Conservation (phyloP, 495 filamentous ascomycete genomes). For the Hyaloscypha bicolor region DNA sequence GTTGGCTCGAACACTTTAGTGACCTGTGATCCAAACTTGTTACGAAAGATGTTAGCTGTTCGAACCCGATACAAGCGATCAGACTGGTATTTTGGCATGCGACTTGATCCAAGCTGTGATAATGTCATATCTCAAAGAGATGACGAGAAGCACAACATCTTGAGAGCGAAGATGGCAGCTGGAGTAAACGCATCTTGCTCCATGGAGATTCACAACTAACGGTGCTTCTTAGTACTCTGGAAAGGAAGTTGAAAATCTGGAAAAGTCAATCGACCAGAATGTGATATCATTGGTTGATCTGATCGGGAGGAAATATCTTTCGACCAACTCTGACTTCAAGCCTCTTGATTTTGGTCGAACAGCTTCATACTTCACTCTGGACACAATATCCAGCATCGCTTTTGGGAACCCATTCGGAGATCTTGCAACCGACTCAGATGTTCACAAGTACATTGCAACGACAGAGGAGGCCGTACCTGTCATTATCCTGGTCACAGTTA, state of each 20-base stretch:
- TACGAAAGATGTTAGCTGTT: slow-evolving; percentile 23
- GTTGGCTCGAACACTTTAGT: background rate
- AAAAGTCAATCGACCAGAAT: background rate
- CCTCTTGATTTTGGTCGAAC: background rate
- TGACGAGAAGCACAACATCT: background rate
- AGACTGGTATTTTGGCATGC: slow-evolving; percentile 35
- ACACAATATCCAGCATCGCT: background rate
- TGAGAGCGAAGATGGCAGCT: background rate
- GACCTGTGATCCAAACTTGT: background rate
- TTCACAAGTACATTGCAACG: background rate
- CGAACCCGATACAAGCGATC: slow-evolving; percentile 38
- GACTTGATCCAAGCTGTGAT: slow-evolving; percentile 36
- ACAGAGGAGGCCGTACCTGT: background rate
- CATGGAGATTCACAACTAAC: background rate
- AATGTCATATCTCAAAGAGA: slow-evolving; percentile 41
- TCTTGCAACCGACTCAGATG: background rate
- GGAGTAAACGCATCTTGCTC: background rate
- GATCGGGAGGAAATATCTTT: background rate
- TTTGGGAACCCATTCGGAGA: background rate
- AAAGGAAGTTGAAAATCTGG: background rate
- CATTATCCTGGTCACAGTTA: slow-evolving; percentile 5
- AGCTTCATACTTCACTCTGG: background rate
- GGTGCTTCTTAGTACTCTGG: background rate
- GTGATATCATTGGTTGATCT: background rate
- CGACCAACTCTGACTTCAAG: background rate